Conservation (phyloP, 2,329 filamentous ascomycete species). For the Penicillium hordei region DNA sequence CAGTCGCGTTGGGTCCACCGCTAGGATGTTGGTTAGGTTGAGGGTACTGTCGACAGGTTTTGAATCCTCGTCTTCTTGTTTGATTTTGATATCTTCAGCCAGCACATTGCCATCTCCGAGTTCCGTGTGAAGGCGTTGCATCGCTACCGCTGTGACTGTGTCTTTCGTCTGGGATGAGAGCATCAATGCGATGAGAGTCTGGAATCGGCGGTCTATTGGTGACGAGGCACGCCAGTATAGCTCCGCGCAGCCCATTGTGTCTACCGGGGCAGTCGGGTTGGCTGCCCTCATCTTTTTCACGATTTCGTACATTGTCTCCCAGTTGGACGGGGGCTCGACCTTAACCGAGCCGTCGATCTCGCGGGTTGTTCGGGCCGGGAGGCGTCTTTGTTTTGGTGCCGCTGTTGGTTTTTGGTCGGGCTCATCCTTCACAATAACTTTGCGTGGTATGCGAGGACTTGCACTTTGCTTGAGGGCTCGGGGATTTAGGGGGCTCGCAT, state of each 20-base stretch:
- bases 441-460: constrained; percentile 21
- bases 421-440: constrained; percentile 30
- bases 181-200: constrained; percentile 86
- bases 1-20: constrained; percentile 63
- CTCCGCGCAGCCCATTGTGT: constrained; percentile 89
- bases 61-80: constrained; percentile 23
- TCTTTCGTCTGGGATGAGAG: constrained; percentile 91
- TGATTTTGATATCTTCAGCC: constrained; percentile 21
- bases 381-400: constrained; percentile 39
- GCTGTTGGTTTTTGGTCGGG: constrained; percentile 19
- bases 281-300: constrained; percentile 75
- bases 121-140: constrained; percentile 73
- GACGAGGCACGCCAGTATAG: constrained; percentile 45
- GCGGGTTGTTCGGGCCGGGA: constrained; percentile 43
- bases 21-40: constrained; percentile 74
- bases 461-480: constrained; percentile 12
- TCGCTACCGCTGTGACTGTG: constrained; percentile 80
- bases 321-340: constrained; percentile 68
- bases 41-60: constrained; percentile 51
- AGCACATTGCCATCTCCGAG: constrained; percentile 47
- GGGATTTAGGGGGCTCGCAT: constrained; percentile 30
- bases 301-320: constrained; percentile 76
- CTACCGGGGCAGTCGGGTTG: constrained; percentile 73
- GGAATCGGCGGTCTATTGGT: constrained; percentile 67
- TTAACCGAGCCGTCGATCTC: constrained; percentile 37